Conservation (phyloP, 2,329 filamentous ascomycete genomes). For the Clarireedia sp. region DNA sequence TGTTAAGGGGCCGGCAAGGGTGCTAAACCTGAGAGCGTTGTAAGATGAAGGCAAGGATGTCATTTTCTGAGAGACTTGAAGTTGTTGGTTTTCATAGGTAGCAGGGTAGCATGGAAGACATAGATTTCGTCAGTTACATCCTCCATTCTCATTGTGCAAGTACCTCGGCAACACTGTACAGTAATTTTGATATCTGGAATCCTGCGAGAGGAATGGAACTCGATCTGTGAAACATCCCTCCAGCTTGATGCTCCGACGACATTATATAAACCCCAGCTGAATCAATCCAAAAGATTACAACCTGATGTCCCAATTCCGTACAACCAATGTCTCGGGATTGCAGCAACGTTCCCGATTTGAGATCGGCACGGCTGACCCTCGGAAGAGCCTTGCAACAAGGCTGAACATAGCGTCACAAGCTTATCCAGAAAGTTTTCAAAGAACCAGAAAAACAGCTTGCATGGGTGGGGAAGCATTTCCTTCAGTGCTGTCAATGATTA, state of each 20-base stretch:
- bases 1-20: conserved; percentile 13
- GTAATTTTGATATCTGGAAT: too few relatives aligned
- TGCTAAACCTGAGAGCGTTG: conserved; percentile 17
- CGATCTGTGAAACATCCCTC: too few relatives aligned
- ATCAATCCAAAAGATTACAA: too few relatives aligned
- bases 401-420: conserved; percentile 5
- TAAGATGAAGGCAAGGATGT: background rate
- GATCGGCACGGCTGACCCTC: too few relatives aligned
- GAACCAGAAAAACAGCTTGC: conserved; percentile 3
- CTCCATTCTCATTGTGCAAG: background rate
- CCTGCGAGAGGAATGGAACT: too few relatives aligned
- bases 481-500: background rate
- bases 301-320: too few relatives aligned
- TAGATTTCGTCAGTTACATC: background rate
- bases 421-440: background rate
- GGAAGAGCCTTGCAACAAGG: background rate
- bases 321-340: too few relatives aligned
- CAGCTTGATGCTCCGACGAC: too few relatives aligned
- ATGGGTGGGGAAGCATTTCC: conserved; percentile 1
- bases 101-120: too few relatives aligned
- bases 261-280: too few relatives aligned
- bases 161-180: too few relatives aligned
- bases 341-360: too few relatives aligned
- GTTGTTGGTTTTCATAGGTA: background rate
- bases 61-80: background rate